These are phyloP conservation scores for Aegle marmelos DNA, from an alignment of 345 rosid species.

Conservation along the genomic window DNA sequence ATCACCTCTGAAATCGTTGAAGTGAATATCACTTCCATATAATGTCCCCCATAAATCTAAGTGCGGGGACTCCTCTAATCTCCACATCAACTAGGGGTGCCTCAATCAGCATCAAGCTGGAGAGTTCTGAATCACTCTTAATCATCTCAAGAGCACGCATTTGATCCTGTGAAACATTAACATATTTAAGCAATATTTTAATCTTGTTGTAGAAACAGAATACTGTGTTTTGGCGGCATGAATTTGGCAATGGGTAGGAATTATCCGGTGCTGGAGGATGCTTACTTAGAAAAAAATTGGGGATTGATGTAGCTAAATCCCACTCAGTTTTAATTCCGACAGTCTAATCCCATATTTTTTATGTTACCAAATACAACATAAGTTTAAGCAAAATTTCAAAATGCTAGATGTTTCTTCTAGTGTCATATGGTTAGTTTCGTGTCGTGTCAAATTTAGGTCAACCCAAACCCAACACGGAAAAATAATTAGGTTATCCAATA, in stretches of 20 bases:
- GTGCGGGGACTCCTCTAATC: conserved; percentile 96
- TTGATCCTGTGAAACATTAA: conserved; percentile 77
- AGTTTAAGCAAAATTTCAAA: not conserved
- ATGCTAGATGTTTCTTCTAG: not conserved
- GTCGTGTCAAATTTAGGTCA: too few relatives aligned
- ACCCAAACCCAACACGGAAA: too few relatives aligned
- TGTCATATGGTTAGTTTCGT: too few relatives aligned
- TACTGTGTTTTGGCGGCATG: too few relatives aligned
- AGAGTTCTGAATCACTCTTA: conserved; percentile 67
- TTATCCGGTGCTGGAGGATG: not conserved
- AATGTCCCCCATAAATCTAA: conserved; percentile 81
- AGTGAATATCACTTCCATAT: conserved; percentile 72
- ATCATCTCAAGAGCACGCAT: conserved; percentile 90
- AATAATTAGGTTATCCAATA: too few relatives aligned
- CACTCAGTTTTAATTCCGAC: not conserved
- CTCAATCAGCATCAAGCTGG: conserved; percentile 61
- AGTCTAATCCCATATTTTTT: not conserved
- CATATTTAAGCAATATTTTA: not conserved
- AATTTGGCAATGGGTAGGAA: too few relatives aligned
- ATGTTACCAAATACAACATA: not conserved
- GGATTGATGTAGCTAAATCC: not conserved
- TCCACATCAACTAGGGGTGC: conserved; percentile 94
- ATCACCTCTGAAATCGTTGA: not conserved
- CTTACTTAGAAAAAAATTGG: not conserved
- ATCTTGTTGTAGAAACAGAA: not conserved